Evolutionary conservation across 768 basidiomycete genomes (phyloP).

Genomic region (Leccinum broughii): DNA sequence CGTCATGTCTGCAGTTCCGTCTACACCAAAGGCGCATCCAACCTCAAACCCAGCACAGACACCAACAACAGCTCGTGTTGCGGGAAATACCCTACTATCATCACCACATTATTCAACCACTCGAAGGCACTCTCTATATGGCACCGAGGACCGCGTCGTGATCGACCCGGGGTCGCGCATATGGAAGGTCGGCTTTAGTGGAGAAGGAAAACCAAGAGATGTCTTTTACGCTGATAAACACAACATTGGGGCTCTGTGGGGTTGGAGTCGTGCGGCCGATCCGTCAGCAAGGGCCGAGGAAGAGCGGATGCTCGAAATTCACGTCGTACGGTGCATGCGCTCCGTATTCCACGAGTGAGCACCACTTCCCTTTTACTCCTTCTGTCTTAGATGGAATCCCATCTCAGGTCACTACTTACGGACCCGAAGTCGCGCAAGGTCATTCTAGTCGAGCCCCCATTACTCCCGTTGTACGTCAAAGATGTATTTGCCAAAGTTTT

Average conservation of each 20-base stretch:
- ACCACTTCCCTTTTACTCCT: background rate
- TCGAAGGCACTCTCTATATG: constrained; percentile 90
- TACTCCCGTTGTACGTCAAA: constrained; percentile 85
- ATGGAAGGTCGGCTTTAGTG: constrained; percentile 98
- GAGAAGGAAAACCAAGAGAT: constrained; percentile 87
- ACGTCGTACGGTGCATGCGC: constrained; percentile 67
- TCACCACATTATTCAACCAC: constrained; percentile 87
- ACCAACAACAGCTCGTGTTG: constrained; percentile 55
- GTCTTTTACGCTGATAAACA: constrained; percentile 66
- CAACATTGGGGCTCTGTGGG: constrained; percentile 56
- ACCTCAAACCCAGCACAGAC: constrained; percentile 42
- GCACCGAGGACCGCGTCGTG: constrained; percentile 92
- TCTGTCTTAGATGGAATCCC: constrained; percentile 19
- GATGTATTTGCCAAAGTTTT: constrained; percentile 82
- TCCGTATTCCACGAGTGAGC: constrained; percentile 84
- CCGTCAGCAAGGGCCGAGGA: constrained; percentile 66
- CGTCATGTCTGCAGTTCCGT: constrained; percentile 35
- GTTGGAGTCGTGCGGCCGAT: constrained; percentile 54
- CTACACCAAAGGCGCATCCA: constrained; percentile 34
- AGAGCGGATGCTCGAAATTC: constrained; percentile 67
- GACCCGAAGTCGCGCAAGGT: constrained; percentile 96
- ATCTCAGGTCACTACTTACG: constrained; percentile 78
- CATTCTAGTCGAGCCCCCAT: constrained; percentile 86
- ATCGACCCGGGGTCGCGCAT: constrained; percentile 92
- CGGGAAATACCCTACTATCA: constrained; percentile 53